A percentile compares a stretch with the other conserved stretches of the same genome.
These are phyloP conservation scores for Xylariaceae sp. DNA, from an alignment of 2,329 filamentous ascomycete species.

Conservation along the genomic window DNA sequence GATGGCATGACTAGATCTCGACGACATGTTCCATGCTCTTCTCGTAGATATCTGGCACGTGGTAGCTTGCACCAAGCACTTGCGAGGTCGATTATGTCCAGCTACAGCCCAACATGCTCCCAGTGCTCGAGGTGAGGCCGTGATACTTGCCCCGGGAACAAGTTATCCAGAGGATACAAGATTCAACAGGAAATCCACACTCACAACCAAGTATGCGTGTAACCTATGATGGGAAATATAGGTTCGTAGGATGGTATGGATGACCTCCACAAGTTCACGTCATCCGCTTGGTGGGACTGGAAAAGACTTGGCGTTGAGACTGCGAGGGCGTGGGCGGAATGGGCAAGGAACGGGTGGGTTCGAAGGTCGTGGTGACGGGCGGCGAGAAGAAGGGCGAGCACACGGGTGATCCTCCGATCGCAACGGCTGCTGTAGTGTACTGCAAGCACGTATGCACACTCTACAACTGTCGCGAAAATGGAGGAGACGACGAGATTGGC, in stretches of 20 bases:
- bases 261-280: background rate
- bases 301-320: background rate
- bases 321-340: background rate
- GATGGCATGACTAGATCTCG: background rate
- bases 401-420: constrained; percentile 17
- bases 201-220: constrained; percentile 4
- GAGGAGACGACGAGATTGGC: background rate
- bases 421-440: background rate
- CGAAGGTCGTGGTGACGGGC: constrained; percentile 13
- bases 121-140: background rate
- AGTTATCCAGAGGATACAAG: background rate
- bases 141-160: background rate
- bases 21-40: background rate
- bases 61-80: background rate
- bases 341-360: background rate
- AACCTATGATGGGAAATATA: background rate
- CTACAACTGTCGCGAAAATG: background rate
- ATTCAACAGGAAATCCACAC: background rate
- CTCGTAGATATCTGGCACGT: background rate
- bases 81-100: background rate
- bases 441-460: background rate
- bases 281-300: background rate
- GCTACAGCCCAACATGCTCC: background rate
- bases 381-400: constrained; percentile 14
- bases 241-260: background rate